These are phyloP conservation scores for Tetradesmus lagerheimii DNA, from an alignment of 139 green algal genomes.

Conservation along the genomic window DNA sequence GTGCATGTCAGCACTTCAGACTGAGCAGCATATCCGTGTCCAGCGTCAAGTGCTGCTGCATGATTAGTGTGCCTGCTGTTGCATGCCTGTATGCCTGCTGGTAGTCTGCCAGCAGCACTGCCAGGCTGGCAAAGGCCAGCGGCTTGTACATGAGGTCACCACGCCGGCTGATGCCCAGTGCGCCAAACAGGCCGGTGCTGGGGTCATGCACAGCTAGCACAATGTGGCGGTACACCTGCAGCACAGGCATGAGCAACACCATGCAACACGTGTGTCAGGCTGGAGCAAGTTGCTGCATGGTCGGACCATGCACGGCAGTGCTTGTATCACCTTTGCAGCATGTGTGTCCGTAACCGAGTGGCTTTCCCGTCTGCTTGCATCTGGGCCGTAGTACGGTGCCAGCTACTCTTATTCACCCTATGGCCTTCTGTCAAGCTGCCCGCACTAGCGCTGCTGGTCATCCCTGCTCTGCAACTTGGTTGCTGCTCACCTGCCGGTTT, in stretches of 20 bases:
- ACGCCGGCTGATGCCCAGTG: conserved; percentile 68
- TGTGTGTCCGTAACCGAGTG: no score
- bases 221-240: conserved; percentile 36
- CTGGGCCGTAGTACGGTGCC: no score
- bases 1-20: no score
- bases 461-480: background rate
- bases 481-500: conserved; percentile 56
- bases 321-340: no score
- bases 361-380: no score
- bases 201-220: conserved; percentile 64
- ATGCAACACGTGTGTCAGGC: no score
- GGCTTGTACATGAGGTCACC: conserved; percentile 73
- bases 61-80: conserved; percentile 43
- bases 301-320: no score
- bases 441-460: background rate
- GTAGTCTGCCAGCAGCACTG: conserved; percentile 68
- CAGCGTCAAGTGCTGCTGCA: background rate
- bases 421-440: background rate
- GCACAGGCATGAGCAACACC: background rate
- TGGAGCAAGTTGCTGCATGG: background rate
- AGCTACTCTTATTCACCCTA: no score
- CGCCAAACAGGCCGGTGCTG: conserved; percentile 62
- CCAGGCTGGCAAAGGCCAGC: conserved; percentile 58
- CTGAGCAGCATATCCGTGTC: background rate
- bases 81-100: conserved; percentile 67